These are phyloP conservation scores for Pinus taeda DNA, from an alignment of 75 land plant genomes.

Conservation along the genomic window DNA sequence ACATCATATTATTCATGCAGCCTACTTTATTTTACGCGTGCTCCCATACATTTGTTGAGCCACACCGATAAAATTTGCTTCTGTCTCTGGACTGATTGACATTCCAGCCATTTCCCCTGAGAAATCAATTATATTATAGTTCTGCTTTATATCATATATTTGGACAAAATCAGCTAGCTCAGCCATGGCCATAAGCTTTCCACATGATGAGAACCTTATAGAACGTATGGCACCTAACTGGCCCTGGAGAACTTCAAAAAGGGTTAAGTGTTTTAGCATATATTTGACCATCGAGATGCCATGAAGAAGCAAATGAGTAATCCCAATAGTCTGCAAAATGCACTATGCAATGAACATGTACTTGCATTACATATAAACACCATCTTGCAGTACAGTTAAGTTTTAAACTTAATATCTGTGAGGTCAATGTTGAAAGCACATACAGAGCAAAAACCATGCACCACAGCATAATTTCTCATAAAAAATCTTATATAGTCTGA, in stretches of 20 bases:
- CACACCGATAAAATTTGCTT: no score
- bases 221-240: constrained; percentile 38
- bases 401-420: no score
- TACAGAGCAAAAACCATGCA: not conserved
- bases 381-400: no score
- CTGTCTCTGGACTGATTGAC: constrained; percentile 21
- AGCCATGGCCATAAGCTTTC: constrained; percentile 60
- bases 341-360: not conserved
- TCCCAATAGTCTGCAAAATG: constrained; percentile 37
- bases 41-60: no score
- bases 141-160: constrained; percentile 41
- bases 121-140: constrained; percentile 40
- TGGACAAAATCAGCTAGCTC: constrained; percentile 85
- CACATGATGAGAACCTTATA: constrained; percentile 59
- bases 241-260: constrained; percentile 53
- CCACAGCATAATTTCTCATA: not conserved
- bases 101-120: constrained; percentile 55
- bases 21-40: no score
- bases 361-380: no score
- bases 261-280: constrained; percentile 38
- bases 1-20: no score
- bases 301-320: no score
- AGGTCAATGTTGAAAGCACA: not conserved
- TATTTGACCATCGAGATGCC: not conserved
- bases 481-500: constrained; percentile 50